phyloP scores from a whole-genome alignment of 768 basidiomycete species.

The Xerocomus potaroensis region DNA sequence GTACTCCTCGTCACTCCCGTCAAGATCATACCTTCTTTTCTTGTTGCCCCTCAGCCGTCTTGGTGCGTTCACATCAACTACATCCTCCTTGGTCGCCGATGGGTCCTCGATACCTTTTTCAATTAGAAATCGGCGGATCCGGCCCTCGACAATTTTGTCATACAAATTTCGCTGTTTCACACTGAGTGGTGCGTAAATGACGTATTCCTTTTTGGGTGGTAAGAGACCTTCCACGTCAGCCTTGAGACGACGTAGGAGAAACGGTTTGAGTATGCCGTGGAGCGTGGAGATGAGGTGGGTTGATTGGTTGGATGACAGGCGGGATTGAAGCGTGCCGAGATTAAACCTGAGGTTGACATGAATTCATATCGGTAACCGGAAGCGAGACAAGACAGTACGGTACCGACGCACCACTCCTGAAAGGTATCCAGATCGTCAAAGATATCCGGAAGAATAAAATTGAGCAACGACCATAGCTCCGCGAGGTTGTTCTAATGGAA shows the following conservation, averaged over 20 bases:
- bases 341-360: slow-evolving; percentile 52
- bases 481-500: slow-evolving; percentile 85
- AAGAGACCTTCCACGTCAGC: slow-evolving; percentile 75
- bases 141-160: slow-evolving; percentile 69
- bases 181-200: slow-evolving; percentile 88
- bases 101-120: slow-evolving; percentile 27
- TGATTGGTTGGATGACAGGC: slow-evolving; percentile 55
- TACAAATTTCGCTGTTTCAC: slow-evolving; percentile 81
- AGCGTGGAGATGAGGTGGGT: slow-evolving; percentile 70
- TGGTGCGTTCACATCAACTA: slow-evolving; percentile 30
- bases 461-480: slow-evolving; percentile 92
- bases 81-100: slow-evolving; percentile 17
- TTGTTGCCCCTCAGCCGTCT: slow-evolving; percentile 34
- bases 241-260: slow-evolving; percentile 89
- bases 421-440: slow-evolving; percentile 88
- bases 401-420: slow-evolving; percentile 68
- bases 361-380: not conserved
- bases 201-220: slow-evolving; percentile 93
- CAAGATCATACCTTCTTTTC: slow-evolving; percentile 48
- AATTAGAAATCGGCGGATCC: slow-evolving; percentile 61
- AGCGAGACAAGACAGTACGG: not conserved
- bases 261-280: slow-evolving; percentile 91
- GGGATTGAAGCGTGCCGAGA: slow-evolving; percentile 57
- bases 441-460: slow-evolving; percentile 93
- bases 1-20: slow-evolving; percentile 61